These are phyloP conservation scores for Sporisorium scitamineum DNA, from an alignment of 1,284 basidiomycete species.

Conservation along the genomic window DNA sequence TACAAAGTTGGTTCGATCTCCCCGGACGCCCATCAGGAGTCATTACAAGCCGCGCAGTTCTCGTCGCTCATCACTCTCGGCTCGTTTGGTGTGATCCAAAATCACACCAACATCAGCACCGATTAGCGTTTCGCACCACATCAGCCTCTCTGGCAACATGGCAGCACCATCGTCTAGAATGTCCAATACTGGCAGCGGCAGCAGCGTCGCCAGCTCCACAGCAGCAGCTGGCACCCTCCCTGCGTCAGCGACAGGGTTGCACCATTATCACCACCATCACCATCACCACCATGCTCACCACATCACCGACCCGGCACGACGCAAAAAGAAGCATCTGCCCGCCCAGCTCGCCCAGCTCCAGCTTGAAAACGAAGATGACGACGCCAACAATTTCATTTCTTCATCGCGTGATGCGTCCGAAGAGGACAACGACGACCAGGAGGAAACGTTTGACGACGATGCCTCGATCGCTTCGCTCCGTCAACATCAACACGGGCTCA, in stretches of 20 bases:
- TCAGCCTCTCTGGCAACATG: neutral
- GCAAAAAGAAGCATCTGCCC: constrained; percentile 54
- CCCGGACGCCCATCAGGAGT: too few relatives aligned
- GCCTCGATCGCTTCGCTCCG: constrained; percentile 51
- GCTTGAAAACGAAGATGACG: constrained; percentile 47
- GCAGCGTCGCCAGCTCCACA: constrained; percentile 31
- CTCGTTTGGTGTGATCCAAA: neutral
- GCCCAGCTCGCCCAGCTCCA: constrained; percentile 52
- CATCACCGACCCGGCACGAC: constrained; percentile 48
- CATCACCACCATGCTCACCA: constrained; percentile 51
- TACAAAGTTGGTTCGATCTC: too few relatives aligned
- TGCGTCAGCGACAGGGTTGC: constrained; percentile 4
- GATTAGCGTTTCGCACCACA: neutral
- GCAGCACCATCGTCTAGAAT: constrained; percentile 22
- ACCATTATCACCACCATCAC: constrained; percentile 43
- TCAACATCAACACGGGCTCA: constrained; percentile 34
- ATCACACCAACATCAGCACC: neutral
- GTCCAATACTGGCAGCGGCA: constrained; percentile 34
- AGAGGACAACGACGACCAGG: constrained; percentile 57
- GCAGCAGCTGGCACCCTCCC: constrained; percentile 10
- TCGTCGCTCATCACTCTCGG: neutral
- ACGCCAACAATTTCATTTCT: constrained; percentile 46
- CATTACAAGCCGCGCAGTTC: neutral
- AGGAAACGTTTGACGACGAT: constrained; percentile 52
- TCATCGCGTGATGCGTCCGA: constrained; percentile 55